Base-by-base conservation (phyloP, 2,329 filamentous ascomycete species). In the Microthyrium microscopicum region DNA sequence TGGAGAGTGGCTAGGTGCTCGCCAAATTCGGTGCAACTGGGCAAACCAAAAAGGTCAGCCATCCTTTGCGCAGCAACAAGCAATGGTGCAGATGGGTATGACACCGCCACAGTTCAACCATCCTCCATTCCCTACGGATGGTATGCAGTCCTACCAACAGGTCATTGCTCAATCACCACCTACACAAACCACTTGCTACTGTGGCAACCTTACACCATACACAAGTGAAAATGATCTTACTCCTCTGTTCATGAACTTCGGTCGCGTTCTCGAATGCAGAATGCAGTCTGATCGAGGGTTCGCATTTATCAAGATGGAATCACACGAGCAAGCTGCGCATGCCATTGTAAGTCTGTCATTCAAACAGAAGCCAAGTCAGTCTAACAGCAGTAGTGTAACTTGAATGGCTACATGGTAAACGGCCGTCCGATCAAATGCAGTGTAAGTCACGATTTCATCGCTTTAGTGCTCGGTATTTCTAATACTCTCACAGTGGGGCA, bases 21-120 rank as follows among this genome's bases (percentile, higher is more conserved):
- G 89, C 43, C 89, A 89, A 26, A 98, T 98, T 52, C 85, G 89
- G 46, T 95, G 87, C 70, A 98, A 98, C 66, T 98, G 89, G 89
- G 89, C 89, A 40, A 98, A 98, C 63, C 89, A 98, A 54, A 98
- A 98, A 66, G 89, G 89, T n/a, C 89, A 98, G 52, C 89, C 89
- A 36, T 95, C 89, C 2, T 94, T 95, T 56, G 84, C 85, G 31
- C 87, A 98, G 61, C 89, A 95, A 60, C 83, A 92, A 58, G 83
- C 84, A 24, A 89, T 98, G 83, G 78, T 78, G 41, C 79, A 84
- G 38, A 93, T 95, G 82, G 89, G 89, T 52, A 85, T 98, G 78
- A 93, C 87, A 18, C 89, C 89, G 4, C 93, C 87, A 20, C 84
- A 87, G 9, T 98, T 85, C 50, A 85, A 93, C 53, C 89, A 98